A percentile compares a stretch with the other conserved stretches of the same genome.
Conservation (phyloP, 1,284 basidiomycete genomes). For the Tylopilus sp. region DNA sequence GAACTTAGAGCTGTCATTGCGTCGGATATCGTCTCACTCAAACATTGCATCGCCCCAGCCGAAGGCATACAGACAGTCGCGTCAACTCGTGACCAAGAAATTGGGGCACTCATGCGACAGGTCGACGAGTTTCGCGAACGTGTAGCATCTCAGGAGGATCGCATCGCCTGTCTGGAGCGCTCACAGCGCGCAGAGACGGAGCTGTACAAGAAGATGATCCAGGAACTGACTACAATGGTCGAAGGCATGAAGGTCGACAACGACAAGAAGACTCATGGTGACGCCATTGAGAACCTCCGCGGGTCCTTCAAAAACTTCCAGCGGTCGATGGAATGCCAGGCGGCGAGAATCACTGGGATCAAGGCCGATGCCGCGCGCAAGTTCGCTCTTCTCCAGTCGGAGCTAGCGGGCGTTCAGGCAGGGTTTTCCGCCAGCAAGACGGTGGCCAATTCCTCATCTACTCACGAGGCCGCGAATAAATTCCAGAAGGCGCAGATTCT, state of each 20-base stretch:
- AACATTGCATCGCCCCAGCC: constrained; percentile 16
- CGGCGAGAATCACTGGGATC: constrained; percentile 15
- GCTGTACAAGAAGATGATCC: constrained; percentile 7
- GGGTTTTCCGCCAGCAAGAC: constrained; percentile 15
- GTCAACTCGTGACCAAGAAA: background rate
- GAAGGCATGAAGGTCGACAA: background rate
- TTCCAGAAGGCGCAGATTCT: background rate
- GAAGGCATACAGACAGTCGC: constrained; percentile 7
- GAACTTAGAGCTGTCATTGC: constrained; percentile 10
- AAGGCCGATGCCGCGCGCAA: constrained; percentile 23
- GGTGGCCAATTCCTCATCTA: background rate
- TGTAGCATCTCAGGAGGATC: constrained; percentile 15
- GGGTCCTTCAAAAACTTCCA: constrained; percentile 7
- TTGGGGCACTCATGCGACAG: constrained; percentile 7
- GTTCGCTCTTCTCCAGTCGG: constrained; percentile 19
- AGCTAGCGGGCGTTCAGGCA: constrained; percentile 10
- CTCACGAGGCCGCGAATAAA: constrained; percentile 7
- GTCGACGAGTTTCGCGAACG: constrained; percentile 7
- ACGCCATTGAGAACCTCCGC: constrained; percentile 4
- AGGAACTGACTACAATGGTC: constrained; percentile 16
- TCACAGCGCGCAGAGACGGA: constrained; percentile 4
- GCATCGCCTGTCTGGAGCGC: constrained; percentile 14
- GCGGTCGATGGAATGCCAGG: constrained; percentile 15
- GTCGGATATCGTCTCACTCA: constrained; percentile 20
- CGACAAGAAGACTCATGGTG: constrained; percentile 6